Conservation (phyloP, 768 basidiomycete species). For the Phaeotremella fagi region DNA sequence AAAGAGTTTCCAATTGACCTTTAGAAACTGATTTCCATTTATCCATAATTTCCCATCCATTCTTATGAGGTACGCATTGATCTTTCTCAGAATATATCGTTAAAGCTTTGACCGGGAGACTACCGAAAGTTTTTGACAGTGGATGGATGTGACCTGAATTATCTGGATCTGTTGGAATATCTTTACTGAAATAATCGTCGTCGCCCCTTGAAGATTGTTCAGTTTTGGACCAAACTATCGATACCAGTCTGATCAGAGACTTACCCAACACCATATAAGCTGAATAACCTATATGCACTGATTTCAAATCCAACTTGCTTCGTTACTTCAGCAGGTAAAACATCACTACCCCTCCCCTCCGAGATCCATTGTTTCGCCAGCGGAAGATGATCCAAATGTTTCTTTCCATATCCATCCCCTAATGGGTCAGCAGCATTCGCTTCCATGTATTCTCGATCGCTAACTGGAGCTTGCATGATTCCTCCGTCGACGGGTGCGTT, state of each 20-base stretch:
- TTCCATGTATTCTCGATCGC: conserved; percentile 34
- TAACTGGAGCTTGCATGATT: conserved; percentile 47
- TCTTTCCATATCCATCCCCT: conserved; percentile 5
- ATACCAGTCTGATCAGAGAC: no score
- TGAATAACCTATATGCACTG: conserved; percentile 36
- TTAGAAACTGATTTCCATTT: conserved; percentile 28
- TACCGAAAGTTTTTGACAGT: conserved; percentile 41
- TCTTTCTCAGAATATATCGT: conserved; percentile 38
- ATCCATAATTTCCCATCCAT: conserved; percentile 8
- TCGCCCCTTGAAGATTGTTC: conserved; percentile 33
- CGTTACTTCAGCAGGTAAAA: conserved; percentile 23
- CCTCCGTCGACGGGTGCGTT: conserved; percentile 32
- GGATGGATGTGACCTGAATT: conserved; percentile 26
- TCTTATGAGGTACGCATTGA: conserved; percentile 13
- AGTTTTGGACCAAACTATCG: background rate
- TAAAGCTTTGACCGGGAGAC: conserved; percentile 31
- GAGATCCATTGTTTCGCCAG: conserved; percentile 25
- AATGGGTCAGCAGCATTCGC: background rate
- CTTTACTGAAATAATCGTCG: conserved; percentile 47
- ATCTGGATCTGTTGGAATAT: conserved; percentile 23
- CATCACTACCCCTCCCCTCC: conserved; percentile 31
- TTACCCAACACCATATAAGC: conserved; percentile 37
- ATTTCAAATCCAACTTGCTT: conserved; percentile 17
- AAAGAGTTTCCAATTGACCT: conserved; percentile 11
- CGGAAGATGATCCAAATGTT: conserved; percentile 5